Evolutionary conservation across 768 basidiomycete genomes (phyloP).

Genomic region (Tricholoma terreum): DNA sequence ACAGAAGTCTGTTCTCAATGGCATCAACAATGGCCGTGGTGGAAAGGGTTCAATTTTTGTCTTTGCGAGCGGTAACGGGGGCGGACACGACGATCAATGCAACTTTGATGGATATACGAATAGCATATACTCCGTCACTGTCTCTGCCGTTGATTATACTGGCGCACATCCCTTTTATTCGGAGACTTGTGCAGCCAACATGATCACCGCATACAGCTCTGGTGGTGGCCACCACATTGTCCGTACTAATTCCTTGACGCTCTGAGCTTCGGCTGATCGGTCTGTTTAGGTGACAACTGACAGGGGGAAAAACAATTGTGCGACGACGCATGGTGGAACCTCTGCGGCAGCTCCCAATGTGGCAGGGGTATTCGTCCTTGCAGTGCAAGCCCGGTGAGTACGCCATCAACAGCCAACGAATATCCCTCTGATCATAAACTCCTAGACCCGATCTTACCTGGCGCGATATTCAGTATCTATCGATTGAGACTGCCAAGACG

Average conservation of each 20-base stretch:
- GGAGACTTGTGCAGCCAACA: slow-evolving; percentile 93
- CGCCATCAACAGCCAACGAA: not conserved
- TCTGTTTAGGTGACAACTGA: slow-evolving; percentile 84
- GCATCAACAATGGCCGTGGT: slow-evolving; percentile 82
- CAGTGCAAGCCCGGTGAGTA: slow-evolving; percentile 75
- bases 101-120: slow-evolving; percentile 99
- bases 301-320: slow-evolving; percentile 79
- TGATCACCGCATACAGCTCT: slow-evolving; percentile 93
- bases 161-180: slow-evolving; percentile 96
- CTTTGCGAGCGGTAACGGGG: slow-evolving; percentile 97
- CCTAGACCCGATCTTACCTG: slow-evolving; percentile 90
- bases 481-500: slow-evolving; percentile 67
- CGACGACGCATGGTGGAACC: slow-evolving; percentile 88
- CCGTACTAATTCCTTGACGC: slow-evolving; percentile 28
- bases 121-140: slow-evolving; percentile 92
- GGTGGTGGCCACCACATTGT: slow-evolving; percentile 92
- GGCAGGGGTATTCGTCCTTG: slow-evolving; percentile 88
- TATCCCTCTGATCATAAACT: slow-evolving; percentile 6
- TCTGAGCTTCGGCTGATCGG: slow-evolving; percentile 11
- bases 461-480: slow-evolving; percentile 94
- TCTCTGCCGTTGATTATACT: slow-evolving; percentile 90
- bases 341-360: slow-evolving; percentile 98
- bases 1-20: slow-evolving; percentile 89
- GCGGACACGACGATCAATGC: slow-evolving; percentile 87
- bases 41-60: slow-evolving; percentile 94